Percentiles rank a stretch among this genome's conserved stretches.
phyloP scores from a whole-genome alignment of 257 asterid genomes.

The Scutellaria baicalensis region DNA sequence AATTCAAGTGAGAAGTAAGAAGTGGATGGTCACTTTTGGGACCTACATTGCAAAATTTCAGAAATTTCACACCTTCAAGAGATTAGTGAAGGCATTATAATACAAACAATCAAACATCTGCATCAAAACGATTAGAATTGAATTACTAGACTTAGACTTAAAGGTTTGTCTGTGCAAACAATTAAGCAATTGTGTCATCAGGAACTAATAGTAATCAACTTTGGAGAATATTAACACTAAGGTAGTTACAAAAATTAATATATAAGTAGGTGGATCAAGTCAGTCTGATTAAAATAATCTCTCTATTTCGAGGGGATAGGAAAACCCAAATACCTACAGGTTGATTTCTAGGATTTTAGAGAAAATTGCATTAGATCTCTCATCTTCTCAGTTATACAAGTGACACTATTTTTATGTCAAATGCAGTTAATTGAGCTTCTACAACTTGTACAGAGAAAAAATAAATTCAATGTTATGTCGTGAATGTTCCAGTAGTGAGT shows the following conservation, averaged over 20 bases:
- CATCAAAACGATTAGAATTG: neutral
- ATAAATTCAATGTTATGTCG: neutral
- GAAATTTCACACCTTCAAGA: neutral
- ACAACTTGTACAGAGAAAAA: neutral
- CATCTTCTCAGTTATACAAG: neutral
- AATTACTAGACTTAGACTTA: neutral
- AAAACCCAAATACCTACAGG: neutral
- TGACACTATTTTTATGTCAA: neutral
- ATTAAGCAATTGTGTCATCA: neutral
- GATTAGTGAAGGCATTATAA: neutral
- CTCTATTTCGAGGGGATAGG: neutral
- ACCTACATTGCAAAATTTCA: neutral
- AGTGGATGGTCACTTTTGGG: neutral
- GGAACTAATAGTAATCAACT: neutral
- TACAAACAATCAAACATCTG: neutral
- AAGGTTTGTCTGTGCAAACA: neutral
- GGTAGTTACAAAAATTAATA: neutral
- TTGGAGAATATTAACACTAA: neutral
- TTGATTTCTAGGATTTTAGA: neutral
- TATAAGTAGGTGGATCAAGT: neutral
- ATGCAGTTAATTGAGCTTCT: neutral
- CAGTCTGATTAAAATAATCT: neutral
- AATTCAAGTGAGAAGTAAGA: neutral
- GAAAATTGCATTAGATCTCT: neutral
- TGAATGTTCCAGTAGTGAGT: neutral